A percentile compares a stretch with the other conserved stretches of the same genome.
Evolutionary conservation across 768 basidiomycete genomes (phyloP).

Genomic region (Coprinopsis cinerea): DNA sequence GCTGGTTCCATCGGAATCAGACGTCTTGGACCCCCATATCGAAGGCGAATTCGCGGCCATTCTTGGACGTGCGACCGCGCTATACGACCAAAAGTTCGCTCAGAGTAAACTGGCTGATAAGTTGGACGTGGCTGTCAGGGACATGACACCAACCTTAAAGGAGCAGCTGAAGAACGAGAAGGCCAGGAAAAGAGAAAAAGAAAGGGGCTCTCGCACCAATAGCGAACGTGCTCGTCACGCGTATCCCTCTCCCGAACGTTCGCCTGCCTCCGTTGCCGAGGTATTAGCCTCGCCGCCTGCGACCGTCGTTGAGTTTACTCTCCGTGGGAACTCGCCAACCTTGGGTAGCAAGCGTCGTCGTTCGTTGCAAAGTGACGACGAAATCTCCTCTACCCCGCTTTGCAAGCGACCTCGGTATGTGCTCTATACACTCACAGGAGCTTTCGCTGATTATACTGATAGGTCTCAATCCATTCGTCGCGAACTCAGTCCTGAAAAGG

Average conservation of each 20-base stretch:
- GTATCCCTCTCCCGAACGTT: slow-evolving; percentile 2
- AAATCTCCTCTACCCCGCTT: no score
- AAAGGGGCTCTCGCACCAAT: background rate
- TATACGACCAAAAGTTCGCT: background rate
- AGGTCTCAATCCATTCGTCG: no score
- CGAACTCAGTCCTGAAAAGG: no score
- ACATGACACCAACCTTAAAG: slow-evolving; percentile 3
- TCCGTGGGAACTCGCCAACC: no score
- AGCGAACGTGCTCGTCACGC: background rate
- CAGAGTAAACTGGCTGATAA: background rate
- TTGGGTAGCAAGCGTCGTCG: no score
- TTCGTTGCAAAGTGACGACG: no score
- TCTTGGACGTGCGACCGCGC: background rate
- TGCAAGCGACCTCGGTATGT: no score
- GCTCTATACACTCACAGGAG: no score
- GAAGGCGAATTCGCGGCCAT: slow-evolving; percentile 7
- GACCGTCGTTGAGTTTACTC: no score
- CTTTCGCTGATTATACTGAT: no score
- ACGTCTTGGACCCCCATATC: background rate
- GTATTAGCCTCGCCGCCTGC: background rate
- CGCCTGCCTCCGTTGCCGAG: background rate
- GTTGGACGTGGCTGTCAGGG: background rate
- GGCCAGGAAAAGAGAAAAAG: background rate
- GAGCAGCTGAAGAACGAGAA: background rate
- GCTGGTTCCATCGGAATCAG: background rate